phyloP scores from a whole-genome alignment of 2,329 filamentous ascomycete genomes.

The Aspergillus quadrilineatus region DNA sequence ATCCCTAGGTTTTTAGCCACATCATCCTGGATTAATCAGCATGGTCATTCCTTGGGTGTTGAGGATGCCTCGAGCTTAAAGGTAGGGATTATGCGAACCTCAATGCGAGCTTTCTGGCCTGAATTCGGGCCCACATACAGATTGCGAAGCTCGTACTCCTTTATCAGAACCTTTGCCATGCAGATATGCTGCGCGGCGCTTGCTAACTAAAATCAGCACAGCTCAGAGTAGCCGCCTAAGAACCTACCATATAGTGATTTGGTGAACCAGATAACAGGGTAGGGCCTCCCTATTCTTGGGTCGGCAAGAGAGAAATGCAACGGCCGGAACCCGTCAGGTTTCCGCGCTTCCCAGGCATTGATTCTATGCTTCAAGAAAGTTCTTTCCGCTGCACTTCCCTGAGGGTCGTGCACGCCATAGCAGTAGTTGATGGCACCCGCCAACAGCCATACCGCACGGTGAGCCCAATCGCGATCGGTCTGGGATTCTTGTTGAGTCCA shows the following conservation, averaged over 20 bases:
- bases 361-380: conserved; percentile 27
- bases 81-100: conserved; percentile 20
- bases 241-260: conserved; percentile 33
- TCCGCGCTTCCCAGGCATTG: conserved; percentile 28
- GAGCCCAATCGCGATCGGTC: conserved; percentile 35
- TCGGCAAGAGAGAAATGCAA: conserved; percentile 32
- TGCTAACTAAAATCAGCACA: conserved; percentile 19
- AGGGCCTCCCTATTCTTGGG: conserved; percentile 28
- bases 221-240: not conserved
- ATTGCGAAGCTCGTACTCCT: conserved; percentile 24
- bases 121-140: conserved; percentile 7
- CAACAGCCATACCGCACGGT: conserved; percentile 34
- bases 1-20: conserved; percentile 30
- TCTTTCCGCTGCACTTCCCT: conserved; percentile 19
- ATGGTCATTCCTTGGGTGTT: not conserved
- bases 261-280: conserved; percentile 35
- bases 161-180: conserved; percentile 33
- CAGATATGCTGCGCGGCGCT: conserved; percentile 35
- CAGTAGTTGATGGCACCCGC: conserved; percentile 37
- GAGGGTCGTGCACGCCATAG: conserved; percentile 26
- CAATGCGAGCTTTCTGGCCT: conserved; percentile 21
- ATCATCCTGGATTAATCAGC: conserved; percentile 21
- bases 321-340: conserved; percentile 30
- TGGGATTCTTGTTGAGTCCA: conserved; percentile 27
- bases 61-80: too few relatives aligned